A percentile compares a stretch with the other conserved stretches of the same genome.
Conservation (phyloP, 768 basidiomycete genomes). For the Tulasnella sp. region DNA sequence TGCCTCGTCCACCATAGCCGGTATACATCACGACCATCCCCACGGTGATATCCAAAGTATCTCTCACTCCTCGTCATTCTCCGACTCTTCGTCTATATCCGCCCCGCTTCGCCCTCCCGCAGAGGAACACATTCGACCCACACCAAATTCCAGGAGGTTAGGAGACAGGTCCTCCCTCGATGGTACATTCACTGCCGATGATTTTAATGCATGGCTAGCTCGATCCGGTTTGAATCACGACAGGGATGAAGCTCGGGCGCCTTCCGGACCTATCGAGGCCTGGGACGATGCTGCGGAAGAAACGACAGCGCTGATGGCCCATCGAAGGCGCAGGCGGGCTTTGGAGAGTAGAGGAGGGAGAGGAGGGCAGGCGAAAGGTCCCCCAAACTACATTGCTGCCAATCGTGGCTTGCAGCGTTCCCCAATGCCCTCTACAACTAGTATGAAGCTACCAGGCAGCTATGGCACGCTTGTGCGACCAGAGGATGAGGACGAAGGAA, state of each 20-base stretch:
- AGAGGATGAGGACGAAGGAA: background rate
- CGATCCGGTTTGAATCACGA: background rate
- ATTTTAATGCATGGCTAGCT: conserved; percentile 21
- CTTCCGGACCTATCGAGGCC: background rate
- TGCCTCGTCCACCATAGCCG: background rate
- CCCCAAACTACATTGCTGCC: background rate
- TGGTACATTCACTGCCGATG: conserved; percentile 18
- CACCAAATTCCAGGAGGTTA: conserved; percentile 48
- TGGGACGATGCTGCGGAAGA: background rate
- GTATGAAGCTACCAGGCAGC: background rate
- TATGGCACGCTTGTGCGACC: background rate
- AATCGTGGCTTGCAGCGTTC: background rate
- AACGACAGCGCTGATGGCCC: conserved; percentile 3
- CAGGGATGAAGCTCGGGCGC: background rate
- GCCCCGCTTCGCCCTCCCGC: conserved; percentile 55
- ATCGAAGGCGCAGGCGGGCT: background rate
- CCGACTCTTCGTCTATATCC: conserved; percentile 72
- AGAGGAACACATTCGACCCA: conserved; percentile 31
- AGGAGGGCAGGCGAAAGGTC: background rate
- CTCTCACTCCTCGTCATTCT: conserved; percentile 43
- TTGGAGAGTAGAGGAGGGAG: background rate
- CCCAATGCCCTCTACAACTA: background rate
- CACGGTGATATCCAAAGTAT: background rate
- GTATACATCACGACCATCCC: background rate
- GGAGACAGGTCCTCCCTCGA: conserved; percentile 19